Evolutionary conservation across 2,329 filamentous ascomycete species (phyloP), one percentile per base, ranked within the genome.

Genomic region (Acrocalymma vagum): DNA sequence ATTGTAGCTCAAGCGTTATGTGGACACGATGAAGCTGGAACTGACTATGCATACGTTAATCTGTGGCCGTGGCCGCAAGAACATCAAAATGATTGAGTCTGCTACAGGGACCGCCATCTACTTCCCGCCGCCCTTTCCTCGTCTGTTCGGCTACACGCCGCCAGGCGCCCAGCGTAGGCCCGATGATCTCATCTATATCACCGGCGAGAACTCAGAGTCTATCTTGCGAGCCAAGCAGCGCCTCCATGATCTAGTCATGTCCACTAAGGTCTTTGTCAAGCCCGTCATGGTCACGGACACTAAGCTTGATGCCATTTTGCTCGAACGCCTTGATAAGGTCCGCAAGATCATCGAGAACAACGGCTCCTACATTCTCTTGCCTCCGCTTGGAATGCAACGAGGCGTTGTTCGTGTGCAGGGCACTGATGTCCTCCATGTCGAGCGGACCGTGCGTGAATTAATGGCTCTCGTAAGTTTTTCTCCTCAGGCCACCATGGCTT

Each of bases 321-420:
- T 97, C 23, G 88, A 88, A 58, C 87, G 94, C 17, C 79, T 97
- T 60, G 93, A 97, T 72, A 97, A 97, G 72, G 90, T 99, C 43
- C 90, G 92, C 63, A 96, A 96, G 78, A 96, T 99, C 53, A 93
- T 96, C 72, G 94, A 99, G 67, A 87, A 87, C 40, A 97, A 97
- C 63, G 94, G 93, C 24, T 95, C 93, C 6, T 96, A 95, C 70
- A 90, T 99, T 57, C 82, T 96, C 67, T 90, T 99, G 53, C 94
- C 94, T 6, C 85, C 87, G 14, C 79, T 99, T 26, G 94, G 90
- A 15, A 90, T 89, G 53, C 87, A 93, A 68, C 87, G 88, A 43
- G 90, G 85, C 54, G 80, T 90, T 55, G 87, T 97, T 51, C 85
- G 93, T 32, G 89, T 99, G 22, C 94, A 97, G 70, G 94, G 92